phyloP scores from a whole-genome alignment of 306 rosid genomes.

The Dicorynia guianensis region DNA sequence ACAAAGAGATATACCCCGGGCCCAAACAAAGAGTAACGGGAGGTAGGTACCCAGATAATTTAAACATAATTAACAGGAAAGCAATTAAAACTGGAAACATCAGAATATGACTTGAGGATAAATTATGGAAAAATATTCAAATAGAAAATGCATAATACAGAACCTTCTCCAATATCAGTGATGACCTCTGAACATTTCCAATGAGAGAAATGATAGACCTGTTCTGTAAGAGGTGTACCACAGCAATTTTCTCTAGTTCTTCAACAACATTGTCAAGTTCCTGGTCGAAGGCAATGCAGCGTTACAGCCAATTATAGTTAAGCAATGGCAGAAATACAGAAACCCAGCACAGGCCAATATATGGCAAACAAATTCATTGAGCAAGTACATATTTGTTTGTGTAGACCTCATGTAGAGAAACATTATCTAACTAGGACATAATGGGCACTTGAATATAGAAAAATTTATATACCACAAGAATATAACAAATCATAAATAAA shows the following conservation, averaged over 20 bases:
- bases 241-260: slow-evolving; percentile 93
- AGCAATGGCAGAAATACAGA: slow-evolving; percentile 6
- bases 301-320: slow-evolving; percentile 26
- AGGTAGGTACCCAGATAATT: too few relatives aligned
- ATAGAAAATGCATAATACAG: slow-evolving; percentile 30
- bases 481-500: slow-evolving; percentile 26
- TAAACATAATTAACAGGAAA: neutral
- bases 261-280: slow-evolving; percentile 95
- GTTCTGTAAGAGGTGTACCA: slow-evolving; percentile 86
- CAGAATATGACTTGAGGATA: neutral
- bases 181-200: slow-evolving; percentile 92
- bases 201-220: slow-evolving; percentile 95
- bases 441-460: neutral
- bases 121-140: slow-evolving; percentile 11
- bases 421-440: neutral
- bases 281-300: slow-evolving; percentile 53
- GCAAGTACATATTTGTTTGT: slow-evolving; percentile 18
- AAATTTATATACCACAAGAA: neutral
- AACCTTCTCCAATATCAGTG: slow-evolving; percentile 93
- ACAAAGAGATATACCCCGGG: slow-evolving; percentile 20
- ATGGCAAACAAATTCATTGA: neutral
- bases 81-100: slow-evolving; percentile 21
- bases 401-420: slow-evolving; percentile 6
- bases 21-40: neutral
- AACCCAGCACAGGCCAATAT: neutral